Evolutionary conservation across 768 basidiomycete genomes (phyloP).

Genomic region (Mrakia blollopis): DNA sequence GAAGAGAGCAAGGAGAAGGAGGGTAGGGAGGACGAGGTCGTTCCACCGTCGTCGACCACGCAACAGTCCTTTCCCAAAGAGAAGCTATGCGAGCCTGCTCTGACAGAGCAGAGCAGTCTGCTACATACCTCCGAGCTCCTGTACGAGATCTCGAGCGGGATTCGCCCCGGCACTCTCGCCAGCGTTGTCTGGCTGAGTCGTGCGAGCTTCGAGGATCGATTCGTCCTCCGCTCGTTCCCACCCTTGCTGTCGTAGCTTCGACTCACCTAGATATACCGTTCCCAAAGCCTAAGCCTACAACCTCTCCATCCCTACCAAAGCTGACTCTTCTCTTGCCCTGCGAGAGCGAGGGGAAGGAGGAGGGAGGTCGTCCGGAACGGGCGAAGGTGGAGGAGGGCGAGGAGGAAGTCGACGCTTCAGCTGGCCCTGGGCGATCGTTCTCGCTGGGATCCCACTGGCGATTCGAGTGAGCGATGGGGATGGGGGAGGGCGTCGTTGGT

Average conservation of each 20-base stretch:
- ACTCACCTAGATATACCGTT: conserved; percentile 7
- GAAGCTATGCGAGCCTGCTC: not conserved
- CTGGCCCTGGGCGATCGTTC: not conserved
- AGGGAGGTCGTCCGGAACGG: not conserved
- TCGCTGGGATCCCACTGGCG: not conserved
- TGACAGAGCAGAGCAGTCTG: too few species aligned
- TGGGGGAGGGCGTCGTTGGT: not conserved
- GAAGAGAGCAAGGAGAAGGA: not conserved
- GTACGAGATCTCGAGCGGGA: too few species aligned
- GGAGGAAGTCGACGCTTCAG: not conserved
- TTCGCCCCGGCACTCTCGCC: too few species aligned
- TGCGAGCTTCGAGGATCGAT: not conserved
- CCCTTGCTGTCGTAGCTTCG: not conserved
- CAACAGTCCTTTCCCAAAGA: not conserved
- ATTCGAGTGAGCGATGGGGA: not conserved
- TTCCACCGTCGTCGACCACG: not conserved
- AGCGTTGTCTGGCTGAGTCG: not conserved
- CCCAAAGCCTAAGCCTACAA: not conserved
- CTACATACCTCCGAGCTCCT: too few species aligned
- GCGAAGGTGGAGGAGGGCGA: not conserved
- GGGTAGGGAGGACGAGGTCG: not conserved
- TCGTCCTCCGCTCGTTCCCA: not conserved
- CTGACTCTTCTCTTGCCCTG: not conserved
- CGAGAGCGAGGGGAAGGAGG: not conserved
- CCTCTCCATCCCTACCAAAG: not conserved